A percentile compares a stretch with the other conserved stretches of the same genome.
These are phyloP conservation scores for Geranomyces michiganensis DNA, from an alignment of 192 early-diverging fungal species.

Conservation along the genomic window DNA sequence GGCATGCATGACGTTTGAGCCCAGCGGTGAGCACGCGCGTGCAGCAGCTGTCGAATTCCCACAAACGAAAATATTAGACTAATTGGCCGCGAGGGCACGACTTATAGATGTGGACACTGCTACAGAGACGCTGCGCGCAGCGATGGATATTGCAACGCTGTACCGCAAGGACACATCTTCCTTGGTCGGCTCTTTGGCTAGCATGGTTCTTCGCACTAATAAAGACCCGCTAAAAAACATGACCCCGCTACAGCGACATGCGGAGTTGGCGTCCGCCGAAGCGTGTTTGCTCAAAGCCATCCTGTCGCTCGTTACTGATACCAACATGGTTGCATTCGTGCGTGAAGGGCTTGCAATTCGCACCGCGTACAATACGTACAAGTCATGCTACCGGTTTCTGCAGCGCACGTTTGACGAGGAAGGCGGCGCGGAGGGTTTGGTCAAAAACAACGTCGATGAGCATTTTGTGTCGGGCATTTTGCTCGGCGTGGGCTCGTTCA, in stretches of 20 bases:
- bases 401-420: conserved; percentile 38
- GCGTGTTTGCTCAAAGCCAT: conserved; percentile 71
- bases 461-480: conserved; percentile 82
- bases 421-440: conserved; percentile 37
- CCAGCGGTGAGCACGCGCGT: conserved; percentile 30
- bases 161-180: conserved; percentile 58
- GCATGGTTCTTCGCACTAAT: conserved; percentile 49
- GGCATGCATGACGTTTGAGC: conserved; percentile 79
- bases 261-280: conserved; percentile 85
- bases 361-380: conserved; percentile 67
- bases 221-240: conserved; percentile 51
- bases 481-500: conserved; percentile 77
- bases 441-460: conserved; percentile 69
- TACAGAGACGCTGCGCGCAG: conserved; percentile 61
- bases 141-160: conserved; percentile 62
- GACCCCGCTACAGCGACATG: conserved; percentile 65
- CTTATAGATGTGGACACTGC: conserved; percentile 60
- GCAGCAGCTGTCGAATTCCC: too few relatives aligned
- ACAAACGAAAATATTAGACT: too few relatives aligned
- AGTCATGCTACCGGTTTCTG: conserved; percentile 40
- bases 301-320: conserved; percentile 73
- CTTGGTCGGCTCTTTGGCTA: conserved; percentile 37
- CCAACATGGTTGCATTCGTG: conserved; percentile 74
- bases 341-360: conserved; percentile 80
- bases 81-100: too few relatives aligned